Evolutionary conservation across 371 early-diverging fungal genomes (phyloP).

Genomic region (Lichtheimia ornata): DNA sequence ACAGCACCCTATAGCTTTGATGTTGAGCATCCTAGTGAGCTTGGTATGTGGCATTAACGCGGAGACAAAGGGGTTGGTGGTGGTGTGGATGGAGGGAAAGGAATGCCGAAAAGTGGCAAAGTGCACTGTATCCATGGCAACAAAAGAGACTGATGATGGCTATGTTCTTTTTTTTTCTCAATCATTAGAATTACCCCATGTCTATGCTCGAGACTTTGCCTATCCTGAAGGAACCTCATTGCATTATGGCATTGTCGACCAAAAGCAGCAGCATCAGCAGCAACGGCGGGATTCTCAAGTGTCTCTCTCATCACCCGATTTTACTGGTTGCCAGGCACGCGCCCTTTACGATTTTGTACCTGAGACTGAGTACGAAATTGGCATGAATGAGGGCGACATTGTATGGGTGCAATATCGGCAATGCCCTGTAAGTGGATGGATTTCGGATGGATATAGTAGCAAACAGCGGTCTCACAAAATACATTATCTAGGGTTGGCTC

Average conservation of each 20-base stretch:
- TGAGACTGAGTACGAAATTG: slow-evolving; percentile 64
- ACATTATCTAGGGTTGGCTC: slow-evolving; percentile 58
- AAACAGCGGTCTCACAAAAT: neutral
- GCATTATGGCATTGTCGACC: slow-evolving; percentile 50
- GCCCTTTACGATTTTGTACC: slow-evolving; percentile 76
- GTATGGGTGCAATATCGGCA: slow-evolving; percentile 64
- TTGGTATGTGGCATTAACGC: too few relatives aligned
- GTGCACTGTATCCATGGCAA: too few relatives aligned
- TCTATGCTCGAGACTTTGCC: slow-evolving; percentile 67
- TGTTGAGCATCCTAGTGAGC: too few relatives aligned
- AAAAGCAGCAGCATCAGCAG: slow-evolving; percentile 19
- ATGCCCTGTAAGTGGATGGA: slow-evolving; percentile 37
- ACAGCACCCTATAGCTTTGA: too few relatives aligned
- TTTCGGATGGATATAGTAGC: neutral
- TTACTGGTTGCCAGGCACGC: slow-evolving; percentile 44
- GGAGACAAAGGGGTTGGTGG: too few relatives aligned
- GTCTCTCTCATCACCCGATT: slow-evolving; percentile 29
- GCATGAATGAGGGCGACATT: slow-evolving; percentile 61
- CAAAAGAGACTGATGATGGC: too few relatives aligned
- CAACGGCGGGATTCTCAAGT: slow-evolving; percentile 21
- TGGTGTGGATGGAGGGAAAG: too few relatives aligned
- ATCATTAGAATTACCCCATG: too few relatives aligned
- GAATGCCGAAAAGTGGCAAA: too few relatives aligned
- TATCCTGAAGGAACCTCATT: slow-evolving; percentile 60
- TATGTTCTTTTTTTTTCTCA: too few relatives aligned